These are phyloP conservation scores for Russula griseocarnosa DNA, from an alignment of 768 basidiomycete species.

Conservation along the genomic window DNA sequence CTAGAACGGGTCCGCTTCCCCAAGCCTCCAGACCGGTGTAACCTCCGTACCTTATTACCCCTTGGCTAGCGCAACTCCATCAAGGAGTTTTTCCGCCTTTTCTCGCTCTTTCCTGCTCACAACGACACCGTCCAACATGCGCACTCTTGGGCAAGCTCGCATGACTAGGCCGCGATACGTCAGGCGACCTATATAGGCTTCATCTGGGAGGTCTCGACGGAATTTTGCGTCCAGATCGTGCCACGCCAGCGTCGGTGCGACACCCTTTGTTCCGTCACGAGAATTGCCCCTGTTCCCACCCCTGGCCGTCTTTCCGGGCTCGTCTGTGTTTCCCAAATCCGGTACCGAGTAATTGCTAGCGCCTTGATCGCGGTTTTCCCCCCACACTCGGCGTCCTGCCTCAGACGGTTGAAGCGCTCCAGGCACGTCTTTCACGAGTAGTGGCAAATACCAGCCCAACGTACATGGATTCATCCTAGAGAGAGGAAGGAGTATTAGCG, in stretches of 20 bases:
- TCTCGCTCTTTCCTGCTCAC: conserved; percentile 79
- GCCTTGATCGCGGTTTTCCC: conserved; percentile 26
- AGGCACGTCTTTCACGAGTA: conserved; percentile 66
- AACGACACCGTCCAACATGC: conserved; percentile 80
- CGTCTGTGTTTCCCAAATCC: conserved; percentile 31
- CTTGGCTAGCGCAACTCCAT: conserved; percentile 46
- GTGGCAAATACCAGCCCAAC: conserved; percentile 90
- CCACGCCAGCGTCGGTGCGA: conserved; percentile 44
- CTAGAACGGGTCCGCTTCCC: conserved; percentile 18
- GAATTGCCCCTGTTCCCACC: conserved; percentile 32
- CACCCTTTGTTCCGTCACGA: conserved; percentile 26
- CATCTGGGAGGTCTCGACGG: conserved; percentile 86
- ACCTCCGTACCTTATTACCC: conserved; percentile 29
- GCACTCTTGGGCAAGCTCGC: conserved; percentile 61
- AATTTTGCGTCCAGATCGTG: conserved; percentile 78
- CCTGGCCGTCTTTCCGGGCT: conserved; percentile 30
- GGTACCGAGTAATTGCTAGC: conserved; percentile 31
- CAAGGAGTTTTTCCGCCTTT: conserved; percentile 71
- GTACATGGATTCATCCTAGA: conserved; percentile 93
- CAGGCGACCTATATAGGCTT: conserved; percentile 77
- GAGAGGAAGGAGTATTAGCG: conserved; percentile 9
- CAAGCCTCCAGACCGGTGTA: conserved; percentile 10
- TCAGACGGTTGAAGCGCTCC: conserved; percentile 65
- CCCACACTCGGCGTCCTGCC: conserved; percentile 21
- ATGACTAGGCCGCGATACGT: conserved; percentile 89